phyloP scores from a whole-genome alignment of 2,329 filamentous ascomycete species.

The Trichoderma semiorbis region DNA sequence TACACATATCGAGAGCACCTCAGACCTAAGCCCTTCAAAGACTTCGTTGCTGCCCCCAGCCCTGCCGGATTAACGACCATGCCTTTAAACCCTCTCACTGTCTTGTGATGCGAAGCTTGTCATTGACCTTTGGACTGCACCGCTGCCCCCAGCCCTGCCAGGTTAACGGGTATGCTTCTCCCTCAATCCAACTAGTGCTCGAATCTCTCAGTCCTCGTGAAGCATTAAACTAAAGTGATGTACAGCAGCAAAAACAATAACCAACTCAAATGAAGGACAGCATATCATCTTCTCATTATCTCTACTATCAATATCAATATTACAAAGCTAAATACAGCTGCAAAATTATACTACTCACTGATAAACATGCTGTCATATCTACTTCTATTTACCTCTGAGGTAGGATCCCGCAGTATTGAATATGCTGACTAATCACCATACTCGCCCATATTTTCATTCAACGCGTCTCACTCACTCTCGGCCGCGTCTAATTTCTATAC shows the following conservation, averaged over 20 bases:
- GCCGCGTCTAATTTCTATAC: background rate
- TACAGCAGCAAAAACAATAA: background rate
- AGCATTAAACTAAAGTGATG: background rate
- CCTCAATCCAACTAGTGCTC: background rate
- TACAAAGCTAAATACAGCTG: background rate
- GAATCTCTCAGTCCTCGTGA: background rate
- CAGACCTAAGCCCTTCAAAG: background rate
- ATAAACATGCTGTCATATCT: no score
- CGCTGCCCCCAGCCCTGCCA: background rate
- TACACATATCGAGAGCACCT: background rate
- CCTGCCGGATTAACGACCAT: background rate
- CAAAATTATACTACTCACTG: background rate
- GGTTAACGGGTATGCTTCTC: background rate
- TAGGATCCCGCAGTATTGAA: background rate
- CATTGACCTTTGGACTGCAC: no score
- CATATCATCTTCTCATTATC: background rate
- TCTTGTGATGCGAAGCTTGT: no score
- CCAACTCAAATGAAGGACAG: background rate
- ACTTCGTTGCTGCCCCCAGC: background rate
- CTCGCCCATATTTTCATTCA: background rate
- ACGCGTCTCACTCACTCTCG: slow-evolving; percentile 6
- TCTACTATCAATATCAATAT: background rate
- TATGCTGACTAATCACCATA: background rate
- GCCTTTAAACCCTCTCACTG: no score
- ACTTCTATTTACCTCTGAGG: no score